Conservation (phyloP, 768 basidiomycete genomes). For the Termitomyces sp. region DNA sequence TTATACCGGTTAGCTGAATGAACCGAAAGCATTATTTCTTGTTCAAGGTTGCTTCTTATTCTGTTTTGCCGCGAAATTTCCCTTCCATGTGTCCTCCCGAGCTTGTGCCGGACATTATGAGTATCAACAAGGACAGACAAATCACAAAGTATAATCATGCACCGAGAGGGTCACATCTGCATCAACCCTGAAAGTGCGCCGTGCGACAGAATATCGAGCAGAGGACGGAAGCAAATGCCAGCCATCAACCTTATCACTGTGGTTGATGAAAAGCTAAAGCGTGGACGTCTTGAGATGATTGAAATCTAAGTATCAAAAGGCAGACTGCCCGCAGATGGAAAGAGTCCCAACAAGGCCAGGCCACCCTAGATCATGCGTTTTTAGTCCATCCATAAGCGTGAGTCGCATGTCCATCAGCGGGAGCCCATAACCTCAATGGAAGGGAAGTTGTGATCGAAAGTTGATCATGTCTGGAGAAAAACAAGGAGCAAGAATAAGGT, state of each 20-base stretch:
- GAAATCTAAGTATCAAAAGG: not conserved
- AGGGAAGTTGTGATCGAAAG: not conserved
- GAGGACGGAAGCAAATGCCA: not conserved
- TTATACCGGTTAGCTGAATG: not conserved
- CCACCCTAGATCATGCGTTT: not conserved
- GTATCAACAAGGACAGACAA: not conserved
- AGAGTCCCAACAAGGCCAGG: not conserved
- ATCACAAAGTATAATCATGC: not conserved
- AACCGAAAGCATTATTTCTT: not conserved
- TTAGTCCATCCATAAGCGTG: not conserved
- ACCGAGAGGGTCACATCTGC: too few species aligned
- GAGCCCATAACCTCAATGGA: not conserved
- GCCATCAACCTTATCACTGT: not conserved
- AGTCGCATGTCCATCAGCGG: not conserved
- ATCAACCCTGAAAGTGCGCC: not conserved
- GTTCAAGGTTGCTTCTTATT: not conserved
- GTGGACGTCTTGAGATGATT: not conserved
- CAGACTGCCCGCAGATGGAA: not conserved
- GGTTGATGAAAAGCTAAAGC: not conserved
- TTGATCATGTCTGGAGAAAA: not conserved
- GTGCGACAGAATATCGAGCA: not conserved
- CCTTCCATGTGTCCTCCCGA: not conserved
- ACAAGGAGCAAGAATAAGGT: not conserved
- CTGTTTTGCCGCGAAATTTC: not conserved
- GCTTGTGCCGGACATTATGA: not conserved